Conservation (phyloP, 2,329 filamentous ascomycete species). For the Colletotrichum eremochloae region DNA sequence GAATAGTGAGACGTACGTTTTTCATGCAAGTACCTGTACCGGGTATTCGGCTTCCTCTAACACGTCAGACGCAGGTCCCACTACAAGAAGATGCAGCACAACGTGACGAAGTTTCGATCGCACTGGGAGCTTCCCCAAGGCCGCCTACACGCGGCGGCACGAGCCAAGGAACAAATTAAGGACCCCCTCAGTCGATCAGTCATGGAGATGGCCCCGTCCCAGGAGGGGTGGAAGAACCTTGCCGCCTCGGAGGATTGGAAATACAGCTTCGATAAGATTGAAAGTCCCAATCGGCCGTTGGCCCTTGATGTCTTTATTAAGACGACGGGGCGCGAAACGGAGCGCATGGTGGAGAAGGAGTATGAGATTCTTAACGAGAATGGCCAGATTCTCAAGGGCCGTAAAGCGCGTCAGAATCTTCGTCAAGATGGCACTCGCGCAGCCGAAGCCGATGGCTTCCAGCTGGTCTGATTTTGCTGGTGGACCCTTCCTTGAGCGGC, state of each 20-base stretch:
- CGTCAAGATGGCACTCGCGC: constrained; percentile 49
- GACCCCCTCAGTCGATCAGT: constrained; percentile 54
- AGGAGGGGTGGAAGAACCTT: constrained; percentile 25
- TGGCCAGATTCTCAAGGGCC: constrained; percentile 59
- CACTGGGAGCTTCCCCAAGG: constrained; percentile 46
- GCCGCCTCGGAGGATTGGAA: constrained; percentile 52
- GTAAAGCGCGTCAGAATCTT: constrained; percentile 58
- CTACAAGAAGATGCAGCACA: constrained; percentile 47
- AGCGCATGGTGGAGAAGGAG: constrained; percentile 61
- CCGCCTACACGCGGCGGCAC: constrained; percentile 51
- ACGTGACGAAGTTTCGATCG: constrained; percentile 54
- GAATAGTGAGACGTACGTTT: constrained; percentile 51
- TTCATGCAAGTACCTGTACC: neutral
- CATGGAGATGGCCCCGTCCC: constrained; percentile 49
- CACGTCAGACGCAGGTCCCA: constrained; percentile 16
- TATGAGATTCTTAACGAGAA: constrained; percentile 62
- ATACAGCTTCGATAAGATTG: constrained; percentile 59
- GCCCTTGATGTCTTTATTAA: constrained; percentile 57
- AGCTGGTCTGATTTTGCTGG: constrained; percentile 52
- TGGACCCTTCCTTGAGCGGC: neutral
- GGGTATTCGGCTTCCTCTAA: neutral
- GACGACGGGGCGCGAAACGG: constrained; percentile 54
- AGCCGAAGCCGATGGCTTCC: constrained; percentile 57
- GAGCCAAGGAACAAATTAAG: constrained; percentile 52
- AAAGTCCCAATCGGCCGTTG: constrained; percentile 55